Percentiles rank a stretch among this genome's conserved stretches.
phyloP scores from a whole-genome alignment of 352 stramenopile genomes.

The Globisporangium ultimum region DNA sequence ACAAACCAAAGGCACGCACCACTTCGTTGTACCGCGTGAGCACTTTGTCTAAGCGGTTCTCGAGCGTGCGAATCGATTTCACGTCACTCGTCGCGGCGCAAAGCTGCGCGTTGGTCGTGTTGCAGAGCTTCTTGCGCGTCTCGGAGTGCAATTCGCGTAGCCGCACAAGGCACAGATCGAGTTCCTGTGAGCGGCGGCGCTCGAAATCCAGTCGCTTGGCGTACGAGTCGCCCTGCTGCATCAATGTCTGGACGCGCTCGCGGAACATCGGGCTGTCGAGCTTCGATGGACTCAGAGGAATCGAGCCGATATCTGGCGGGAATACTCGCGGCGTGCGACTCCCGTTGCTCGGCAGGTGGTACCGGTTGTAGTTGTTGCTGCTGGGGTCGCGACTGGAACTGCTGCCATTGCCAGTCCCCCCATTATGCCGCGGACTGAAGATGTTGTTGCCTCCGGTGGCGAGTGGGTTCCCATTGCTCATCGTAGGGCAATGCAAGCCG shows the following conservation, averaged over 20 bases:
- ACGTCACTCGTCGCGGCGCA: slow-evolving; percentile 46
- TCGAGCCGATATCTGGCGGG: slow-evolving; percentile 42
- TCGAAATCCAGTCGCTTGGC: slow-evolving; percentile 69
- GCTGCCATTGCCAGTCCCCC: neutral
- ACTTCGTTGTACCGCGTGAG: slow-evolving; percentile 84
- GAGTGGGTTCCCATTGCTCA: slow-evolving; percentile 13
- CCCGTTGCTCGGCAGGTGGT: slow-evolving; percentile 31
- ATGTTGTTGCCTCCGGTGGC: slow-evolving; percentile 7
- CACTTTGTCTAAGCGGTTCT: slow-evolving; percentile 82
- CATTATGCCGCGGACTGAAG: slow-evolving; percentile 16
- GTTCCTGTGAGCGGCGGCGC: slow-evolving; percentile 40
- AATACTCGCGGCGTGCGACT: slow-evolving; percentile 50
- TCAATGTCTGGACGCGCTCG: slow-evolving; percentile 53
- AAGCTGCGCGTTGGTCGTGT: slow-evolving; percentile 39
- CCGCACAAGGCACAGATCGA: slow-evolving; percentile 35
- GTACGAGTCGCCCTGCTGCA: slow-evolving; percentile 75
- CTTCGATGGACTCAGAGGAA: slow-evolving; percentile 61
- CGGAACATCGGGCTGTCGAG: slow-evolving; percentile 75
- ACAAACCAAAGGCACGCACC: slow-evolving; percentile 15
- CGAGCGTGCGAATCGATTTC: slow-evolving; percentile 67
- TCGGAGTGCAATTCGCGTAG: slow-evolving; percentile 44
- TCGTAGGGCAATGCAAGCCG: neutral
- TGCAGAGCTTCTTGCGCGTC: slow-evolving; percentile 49
- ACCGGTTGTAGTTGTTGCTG: slow-evolving; percentile 23
- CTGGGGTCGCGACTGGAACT: neutral